Evolutionary conservation across 129 eudicot genomes (phyloP).

Genomic region (Flaveria bidentis): DNA sequence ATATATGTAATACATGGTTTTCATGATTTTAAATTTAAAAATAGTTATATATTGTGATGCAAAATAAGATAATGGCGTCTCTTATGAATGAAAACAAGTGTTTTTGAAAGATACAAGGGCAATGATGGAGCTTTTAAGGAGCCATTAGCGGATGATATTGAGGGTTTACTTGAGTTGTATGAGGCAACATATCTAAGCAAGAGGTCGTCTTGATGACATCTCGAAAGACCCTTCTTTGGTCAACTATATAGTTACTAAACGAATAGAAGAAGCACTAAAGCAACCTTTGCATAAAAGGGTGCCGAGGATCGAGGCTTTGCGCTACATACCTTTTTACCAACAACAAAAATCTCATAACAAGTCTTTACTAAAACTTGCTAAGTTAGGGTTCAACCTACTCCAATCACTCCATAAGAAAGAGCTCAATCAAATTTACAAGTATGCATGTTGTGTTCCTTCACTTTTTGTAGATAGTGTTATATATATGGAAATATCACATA

Average conservation of each 20-base stretch:
- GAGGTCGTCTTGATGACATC: neutral
- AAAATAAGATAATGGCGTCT: neutral
- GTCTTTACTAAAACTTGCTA: constrained; percentile 9
- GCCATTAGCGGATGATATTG: neutral
- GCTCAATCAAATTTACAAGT: neutral
- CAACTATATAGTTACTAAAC: neutral
- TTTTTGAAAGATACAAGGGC: neutral
- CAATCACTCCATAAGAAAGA: constrained; percentile 13
- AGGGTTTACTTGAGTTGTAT: neutral
- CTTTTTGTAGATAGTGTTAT: neutral
- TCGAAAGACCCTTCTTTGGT: neutral
- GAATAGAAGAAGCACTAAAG: neutral
- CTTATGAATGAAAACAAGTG: neutral
- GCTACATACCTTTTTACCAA: neutral
- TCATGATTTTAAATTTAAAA: too few relatives aligned
- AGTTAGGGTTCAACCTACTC: constrained; percentile 9
- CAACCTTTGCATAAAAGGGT: constrained; percentile 10
- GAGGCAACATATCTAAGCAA: neutral
- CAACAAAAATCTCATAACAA: neutral
- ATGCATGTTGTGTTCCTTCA: neutral
- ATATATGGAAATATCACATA: too few relatives aligned
- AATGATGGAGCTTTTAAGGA: neutral
- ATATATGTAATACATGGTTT: too few relatives aligned
- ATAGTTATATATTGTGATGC: neutral
- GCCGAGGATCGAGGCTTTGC: neutral